Base-by-base conservation (phyloP, 2,329 filamentous ascomycete species). In the Phaeophleospora eucalypticola region DNA sequence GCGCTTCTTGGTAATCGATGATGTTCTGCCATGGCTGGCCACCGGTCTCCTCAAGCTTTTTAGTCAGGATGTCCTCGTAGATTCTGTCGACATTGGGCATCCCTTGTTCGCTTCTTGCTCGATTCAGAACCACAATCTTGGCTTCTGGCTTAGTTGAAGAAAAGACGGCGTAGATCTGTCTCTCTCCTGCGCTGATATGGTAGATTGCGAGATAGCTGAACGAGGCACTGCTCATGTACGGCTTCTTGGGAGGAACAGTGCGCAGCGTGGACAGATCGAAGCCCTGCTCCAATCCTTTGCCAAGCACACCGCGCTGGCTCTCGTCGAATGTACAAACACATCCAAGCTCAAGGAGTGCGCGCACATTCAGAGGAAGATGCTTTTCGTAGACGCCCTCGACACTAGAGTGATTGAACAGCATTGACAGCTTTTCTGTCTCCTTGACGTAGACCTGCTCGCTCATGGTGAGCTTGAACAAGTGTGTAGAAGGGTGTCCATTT, bases 371-470 rank as follows among this genome's bases (percentile, higher is more conserved):
- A 1, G 94, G 89, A 1, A 99, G 78, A 56, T 95, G 86, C 61
- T 86, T 91, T 71, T 98, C 94, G 62, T 99, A 99, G 12, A 98
- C 89, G 21, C 94, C 94, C 68, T 98, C 93, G 1, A 98, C 87
- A 65, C 89, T 95, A 0, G 89, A 82, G 63, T 98, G 90, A 53
- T 91, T 89, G 72, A 96, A 91, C 1, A 97, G 74, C 20, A 84
- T 71, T 2, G 84, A 82, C 51, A 97, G 84, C 63, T 89, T 94
- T 52, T 89, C 85, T 0, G 84, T 77, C 65, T 97, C 88, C 36
- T 83, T 81, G 51, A 95, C 82, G 68, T 94, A 98, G 0, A 87
- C 78, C 46, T 93, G 84, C 66, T 98, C 93, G 0, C 87, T 78
- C 68, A 98, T 87, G 0, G 86, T 90, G 32, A 99, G 77, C 71